A percentile compares a stretch with the other conserved stretches of the same genome.
phyloP scores from a whole-genome alignment of 768 basidiomycete species.

The Mycena sanguinolenta region DNA sequence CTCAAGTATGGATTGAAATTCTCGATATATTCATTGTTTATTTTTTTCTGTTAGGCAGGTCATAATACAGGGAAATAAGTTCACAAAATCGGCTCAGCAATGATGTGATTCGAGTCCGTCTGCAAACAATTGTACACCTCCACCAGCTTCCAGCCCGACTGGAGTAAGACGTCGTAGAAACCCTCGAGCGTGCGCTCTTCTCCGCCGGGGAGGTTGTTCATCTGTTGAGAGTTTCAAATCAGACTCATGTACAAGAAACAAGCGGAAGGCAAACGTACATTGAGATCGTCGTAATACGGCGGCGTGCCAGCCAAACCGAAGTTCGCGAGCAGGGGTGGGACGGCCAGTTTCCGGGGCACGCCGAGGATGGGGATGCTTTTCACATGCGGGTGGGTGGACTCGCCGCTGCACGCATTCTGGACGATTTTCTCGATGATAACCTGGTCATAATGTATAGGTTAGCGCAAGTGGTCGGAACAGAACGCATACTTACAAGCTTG shows the following conservation, averaged over 20 bases:
- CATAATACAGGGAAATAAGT: too few species aligned
- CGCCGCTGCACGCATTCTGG: background rate
- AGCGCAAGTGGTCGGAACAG: background rate
- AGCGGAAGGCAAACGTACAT: background rate
- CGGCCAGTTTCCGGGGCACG: background rate
- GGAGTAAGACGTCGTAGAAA: constrained; percentile 6
- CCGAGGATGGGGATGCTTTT: background rate
- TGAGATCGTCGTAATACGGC: constrained; percentile 9
- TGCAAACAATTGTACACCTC: constrained; percentile 12
- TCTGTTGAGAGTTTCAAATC: background rate
- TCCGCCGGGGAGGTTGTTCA: constrained; percentile 7
- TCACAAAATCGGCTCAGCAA: constrained; percentile 6
- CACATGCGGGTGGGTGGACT: background rate
- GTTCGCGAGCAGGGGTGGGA: too few species aligned
- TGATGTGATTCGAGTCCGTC: background rate
- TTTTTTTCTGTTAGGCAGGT: too few species aligned
- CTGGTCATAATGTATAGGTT: background rate
- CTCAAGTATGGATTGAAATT: too few species aligned
- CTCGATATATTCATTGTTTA: too few species aligned
- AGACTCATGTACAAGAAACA: background rate
- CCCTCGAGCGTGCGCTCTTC: constrained; percentile 18
- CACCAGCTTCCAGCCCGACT: constrained; percentile 20
- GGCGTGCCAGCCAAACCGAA: constrained; percentile 1
- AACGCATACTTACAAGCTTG: background rate
- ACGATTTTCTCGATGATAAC: constrained; percentile 16